A percentile compares a stretch with the other conserved stretches of the same genome.
Conservation (phyloP, 768 basidiomycete genomes). For the Lactifluus hygrophoroides region DNA sequence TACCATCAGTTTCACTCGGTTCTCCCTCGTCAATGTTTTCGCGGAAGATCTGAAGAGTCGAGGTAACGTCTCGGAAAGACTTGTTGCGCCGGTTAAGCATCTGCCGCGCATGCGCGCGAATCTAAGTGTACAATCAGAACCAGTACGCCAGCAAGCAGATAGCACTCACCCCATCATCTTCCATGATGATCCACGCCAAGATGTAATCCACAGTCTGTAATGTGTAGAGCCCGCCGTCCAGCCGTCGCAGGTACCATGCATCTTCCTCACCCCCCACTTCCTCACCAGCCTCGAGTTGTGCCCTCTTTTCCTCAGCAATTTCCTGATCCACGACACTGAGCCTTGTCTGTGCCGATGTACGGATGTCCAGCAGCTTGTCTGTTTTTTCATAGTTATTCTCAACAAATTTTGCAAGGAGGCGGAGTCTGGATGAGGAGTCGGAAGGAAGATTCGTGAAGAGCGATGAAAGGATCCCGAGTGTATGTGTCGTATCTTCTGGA, state of each 20-base stretch:
- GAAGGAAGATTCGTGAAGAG: slow-evolving; percentile 81
- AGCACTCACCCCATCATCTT: slow-evolving; percentile 86
- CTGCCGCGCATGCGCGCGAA: slow-evolving; percentile 62
- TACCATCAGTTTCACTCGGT: slow-evolving; percentile 28
- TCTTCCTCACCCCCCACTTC: slow-evolving; percentile 55
- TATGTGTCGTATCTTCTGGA: slow-evolving; percentile 79
- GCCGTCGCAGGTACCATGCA: slow-evolving; percentile 71
- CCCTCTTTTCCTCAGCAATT: slow-evolving; percentile 63
- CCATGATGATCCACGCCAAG: slow-evolving; percentile 92
- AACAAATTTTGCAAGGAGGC: slow-evolving; percentile 89
- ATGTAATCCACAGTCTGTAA: slow-evolving; percentile 92
- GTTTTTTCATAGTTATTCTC: slow-evolving; percentile 90
- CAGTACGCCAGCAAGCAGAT: background rate
- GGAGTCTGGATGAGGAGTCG: slow-evolving; percentile 69
- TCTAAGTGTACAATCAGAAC: slow-evolving; percentile 36
- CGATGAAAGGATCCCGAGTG: slow-evolving; percentile 82
- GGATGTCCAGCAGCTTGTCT: slow-evolving; percentile 83
- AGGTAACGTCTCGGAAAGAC: slow-evolving; percentile 60
- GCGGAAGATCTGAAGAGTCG: slow-evolving; percentile 60
- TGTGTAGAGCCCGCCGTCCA: slow-evolving; percentile 83
- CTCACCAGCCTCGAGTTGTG: slow-evolving; percentile 48
- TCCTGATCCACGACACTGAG: slow-evolving; percentile 55
- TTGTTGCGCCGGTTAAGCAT: slow-evolving; percentile 71
- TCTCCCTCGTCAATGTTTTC: slow-evolving; percentile 61
- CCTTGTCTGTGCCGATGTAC: slow-evolving; percentile 58